Conservation (phyloP, 2,329 filamentous ascomycete species). For the Tricladium varicosporioides region DNA sequence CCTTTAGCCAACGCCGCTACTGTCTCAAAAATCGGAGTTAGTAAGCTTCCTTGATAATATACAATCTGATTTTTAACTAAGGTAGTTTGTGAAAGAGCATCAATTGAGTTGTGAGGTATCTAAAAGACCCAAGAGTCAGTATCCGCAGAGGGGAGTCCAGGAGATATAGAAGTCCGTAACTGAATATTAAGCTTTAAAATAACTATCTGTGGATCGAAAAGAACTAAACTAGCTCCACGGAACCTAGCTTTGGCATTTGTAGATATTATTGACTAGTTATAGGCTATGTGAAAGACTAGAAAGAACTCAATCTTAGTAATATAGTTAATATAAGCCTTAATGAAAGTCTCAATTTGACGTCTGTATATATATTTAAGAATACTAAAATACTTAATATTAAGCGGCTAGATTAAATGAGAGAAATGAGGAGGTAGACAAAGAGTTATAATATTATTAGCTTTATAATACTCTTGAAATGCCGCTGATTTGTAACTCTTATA, state of each 20-base stretch:
- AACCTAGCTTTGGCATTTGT: constrained; percentile 33
- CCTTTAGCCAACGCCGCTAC: constrained; percentile 13
- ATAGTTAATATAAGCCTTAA: constrained; percentile 31
- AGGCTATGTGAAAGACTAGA: constrained; percentile 21
- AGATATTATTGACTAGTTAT: constrained; percentile 27
- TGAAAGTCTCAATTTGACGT: constrained; percentile 30
- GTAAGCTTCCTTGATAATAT: neutral
- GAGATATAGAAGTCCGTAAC: constrained; percentile 24
- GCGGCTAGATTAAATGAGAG: constrained; percentile 39
- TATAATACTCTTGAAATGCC: constrained; percentile 37
- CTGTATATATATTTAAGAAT: constrained; percentile 36
- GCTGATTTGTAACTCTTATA: constrained; percentile 37
- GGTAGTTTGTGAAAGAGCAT: neutral
- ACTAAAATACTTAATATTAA: constrained; percentile 39
- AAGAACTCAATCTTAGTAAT: constrained; percentile 33
- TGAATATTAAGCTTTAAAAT: constrained; percentile 34
- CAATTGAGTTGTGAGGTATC: neutral
- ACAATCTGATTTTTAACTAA: neutral
- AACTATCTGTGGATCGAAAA: constrained; percentile 32
- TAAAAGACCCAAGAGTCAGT: neutral
- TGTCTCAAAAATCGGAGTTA: constrained; percentile 10
- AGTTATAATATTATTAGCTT: constrained; percentile 38
- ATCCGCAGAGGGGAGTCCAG: constrained; percentile 8
- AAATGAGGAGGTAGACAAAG: constrained; percentile 28
- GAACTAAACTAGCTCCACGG: constrained; percentile 34